Conservation (phyloP, 2,329 filamentous ascomycete species). For the Ceratocystis cubensis region DNA sequence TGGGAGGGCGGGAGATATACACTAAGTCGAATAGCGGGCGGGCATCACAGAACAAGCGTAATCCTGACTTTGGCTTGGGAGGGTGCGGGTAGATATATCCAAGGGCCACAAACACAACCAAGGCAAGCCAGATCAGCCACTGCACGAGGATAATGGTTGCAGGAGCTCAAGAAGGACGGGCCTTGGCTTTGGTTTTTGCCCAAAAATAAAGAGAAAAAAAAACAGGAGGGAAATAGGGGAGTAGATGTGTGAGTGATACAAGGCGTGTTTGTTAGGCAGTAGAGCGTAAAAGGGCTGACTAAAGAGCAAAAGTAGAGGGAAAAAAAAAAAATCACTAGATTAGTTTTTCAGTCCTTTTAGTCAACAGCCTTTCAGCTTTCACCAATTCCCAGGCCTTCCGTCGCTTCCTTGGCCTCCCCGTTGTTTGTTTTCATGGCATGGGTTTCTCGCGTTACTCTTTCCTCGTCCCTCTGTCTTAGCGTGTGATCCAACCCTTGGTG, state of each 20-base stretch:
- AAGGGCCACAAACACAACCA: background rate
- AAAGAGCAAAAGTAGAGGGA: background rate
- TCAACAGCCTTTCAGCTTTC: background rate
- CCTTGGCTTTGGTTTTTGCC: background rate
- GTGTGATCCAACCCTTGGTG: constrained; percentile 8
- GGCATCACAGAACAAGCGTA: constrained; percentile 13
- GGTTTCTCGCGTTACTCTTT: constrained; percentile 8
- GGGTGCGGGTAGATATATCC: background rate
- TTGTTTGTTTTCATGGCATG: constrained; percentile 8
- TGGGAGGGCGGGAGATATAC: constrained; percentile 7
- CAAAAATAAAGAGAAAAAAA: background rate
- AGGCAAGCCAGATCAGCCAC: background rate
- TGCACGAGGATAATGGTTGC: background rate
- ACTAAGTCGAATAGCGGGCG: constrained; percentile 11
- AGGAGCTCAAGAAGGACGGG: background rate
- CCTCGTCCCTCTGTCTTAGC: background rate
- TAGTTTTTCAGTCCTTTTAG: background rate
- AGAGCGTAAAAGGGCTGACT: background rate
- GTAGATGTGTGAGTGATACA: background rate
- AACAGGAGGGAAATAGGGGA: background rate
- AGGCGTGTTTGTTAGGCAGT: background rate
- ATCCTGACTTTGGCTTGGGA: background rate
- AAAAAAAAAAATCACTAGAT: background rate
- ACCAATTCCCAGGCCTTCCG: background rate
- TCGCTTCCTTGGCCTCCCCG: constrained; percentile 7